Evolutionary conservation across 148 eudicot species (phyloP).

Genomic region (Linanthus parryae): DNA sequence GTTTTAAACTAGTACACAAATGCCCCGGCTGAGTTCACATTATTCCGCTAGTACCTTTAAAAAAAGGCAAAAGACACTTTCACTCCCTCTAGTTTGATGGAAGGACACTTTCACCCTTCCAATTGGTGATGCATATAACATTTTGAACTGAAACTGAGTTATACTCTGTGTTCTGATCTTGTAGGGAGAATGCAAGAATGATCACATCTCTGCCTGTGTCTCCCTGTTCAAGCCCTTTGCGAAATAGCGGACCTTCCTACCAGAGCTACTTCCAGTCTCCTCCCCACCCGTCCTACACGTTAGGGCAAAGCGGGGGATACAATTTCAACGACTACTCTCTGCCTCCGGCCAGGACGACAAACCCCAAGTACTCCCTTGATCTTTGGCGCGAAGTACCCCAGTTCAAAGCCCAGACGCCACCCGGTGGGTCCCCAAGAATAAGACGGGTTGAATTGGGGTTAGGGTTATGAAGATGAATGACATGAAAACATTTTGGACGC

Average conservation of each 20-base stretch:
- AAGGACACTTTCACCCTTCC: too few relatives aligned
- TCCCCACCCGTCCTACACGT: conserved; percentile 65
- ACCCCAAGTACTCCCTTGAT: conserved; percentile 45
- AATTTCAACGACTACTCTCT: conserved; percentile 28
- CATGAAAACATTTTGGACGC: too few relatives aligned
- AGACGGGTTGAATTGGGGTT: too few relatives aligned
- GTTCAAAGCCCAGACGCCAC: conserved; percentile 47
- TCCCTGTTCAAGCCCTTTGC: conserved; percentile 80
- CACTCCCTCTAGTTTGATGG: too few relatives aligned
- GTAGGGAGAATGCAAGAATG: conserved; percentile 68
- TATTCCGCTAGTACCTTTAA: too few relatives aligned
- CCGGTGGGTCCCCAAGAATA: conserved; percentile 52
- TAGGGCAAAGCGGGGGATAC: conserved; percentile 41
- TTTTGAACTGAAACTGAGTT: too few relatives aligned
- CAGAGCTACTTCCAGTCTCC: conserved; percentile 68
- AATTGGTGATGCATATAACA: too few relatives aligned
- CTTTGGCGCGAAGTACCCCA: conserved; percentile 60
- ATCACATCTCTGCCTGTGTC: conserved; percentile 91
- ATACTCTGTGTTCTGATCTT: too few relatives aligned
- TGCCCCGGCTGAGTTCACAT: too few relatives aligned
- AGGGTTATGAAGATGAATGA: too few relatives aligned
- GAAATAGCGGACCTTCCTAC: conserved; percentile 47
- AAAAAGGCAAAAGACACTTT: too few relatives aligned
- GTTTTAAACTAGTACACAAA: too few relatives aligned
- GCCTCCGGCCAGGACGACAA: conserved; percentile 36